These are phyloP conservation scores for Wickerhamomyces hampshirensis DNA, from an alignment of 805 yeast species.

Conservation along the genomic window DNA sequence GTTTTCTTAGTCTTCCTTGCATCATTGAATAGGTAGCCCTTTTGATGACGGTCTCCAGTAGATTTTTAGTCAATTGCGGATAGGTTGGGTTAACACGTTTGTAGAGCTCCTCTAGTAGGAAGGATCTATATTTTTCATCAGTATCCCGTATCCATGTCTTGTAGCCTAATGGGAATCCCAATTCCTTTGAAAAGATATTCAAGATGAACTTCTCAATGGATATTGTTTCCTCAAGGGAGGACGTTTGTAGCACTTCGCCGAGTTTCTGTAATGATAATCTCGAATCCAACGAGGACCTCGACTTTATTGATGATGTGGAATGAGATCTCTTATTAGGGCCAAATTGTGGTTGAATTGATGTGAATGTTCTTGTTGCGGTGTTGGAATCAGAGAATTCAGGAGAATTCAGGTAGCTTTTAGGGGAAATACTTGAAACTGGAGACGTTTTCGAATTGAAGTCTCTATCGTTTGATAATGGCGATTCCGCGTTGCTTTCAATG, in stretches of 20 bases:
- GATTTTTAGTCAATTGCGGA: slow-evolving; percentile 24
- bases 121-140: slow-evolving; percentile 43
- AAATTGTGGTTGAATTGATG: too few relatives aligned
- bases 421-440: too few relatives aligned
- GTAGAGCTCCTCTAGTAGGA: slow-evolving; percentile 45
- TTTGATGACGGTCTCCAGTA: slow-evolving; percentile 68
- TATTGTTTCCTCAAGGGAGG: slow-evolving; percentile 49
- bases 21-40: slow-evolving; percentile 76
- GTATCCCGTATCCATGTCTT: slow-evolving; percentile 87
- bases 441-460: too few relatives aligned
- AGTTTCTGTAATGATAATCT: slow-evolving; percentile 54
- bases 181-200: slow-evolving; percentile 46
- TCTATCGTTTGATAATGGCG: too few relatives aligned
- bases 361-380: too few relatives aligned
- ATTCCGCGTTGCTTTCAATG: too few relatives aligned
- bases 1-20: slow-evolving; percentile 73
- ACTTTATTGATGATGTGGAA: too few relatives aligned
- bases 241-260: slow-evolving; percentile 44
- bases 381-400: too few relatives aligned
- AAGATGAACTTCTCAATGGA: slow-evolving; percentile 50
- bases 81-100: slow-evolving; percentile 23
- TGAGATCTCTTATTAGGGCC: not conserved
- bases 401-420: too few relatives aligned
- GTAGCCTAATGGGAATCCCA: slow-evolving; percentile 71
- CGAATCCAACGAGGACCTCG: slow-evolving; percentile 37